phyloP scores from a whole-genome alignment of 495 filamentous ascomycete genomes.

The Penicillium egyptiacum region DNA sequence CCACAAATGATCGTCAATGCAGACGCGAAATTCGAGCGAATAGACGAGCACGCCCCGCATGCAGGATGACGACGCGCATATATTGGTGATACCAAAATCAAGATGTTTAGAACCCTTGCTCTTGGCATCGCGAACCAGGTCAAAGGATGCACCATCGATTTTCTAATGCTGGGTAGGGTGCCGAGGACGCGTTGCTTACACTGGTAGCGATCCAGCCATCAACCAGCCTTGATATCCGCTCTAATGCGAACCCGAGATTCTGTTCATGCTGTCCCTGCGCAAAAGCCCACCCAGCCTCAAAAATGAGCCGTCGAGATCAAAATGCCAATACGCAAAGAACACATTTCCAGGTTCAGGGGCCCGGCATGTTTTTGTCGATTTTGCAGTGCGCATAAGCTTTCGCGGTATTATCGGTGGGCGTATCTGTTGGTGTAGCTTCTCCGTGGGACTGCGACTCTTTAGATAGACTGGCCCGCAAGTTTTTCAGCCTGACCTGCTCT shows the following conservation, averaged over 20 bases:
- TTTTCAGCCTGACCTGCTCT: constrained; percentile 1
- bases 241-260: not conserved
- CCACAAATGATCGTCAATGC: constrained; percentile 5
- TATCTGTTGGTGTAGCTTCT: not conserved
- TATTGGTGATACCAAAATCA: not conserved
- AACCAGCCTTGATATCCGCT: not conserved
- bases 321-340: not conserved
- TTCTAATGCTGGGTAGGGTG: not conserved
- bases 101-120: not conserved
- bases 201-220: not conserved
- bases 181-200: not conserved
- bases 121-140: not conserved
- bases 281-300: not conserved
- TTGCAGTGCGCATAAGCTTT: not conserved
- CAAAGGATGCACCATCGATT: not conserved
- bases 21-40: not conserved
- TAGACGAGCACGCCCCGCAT: not conserved
- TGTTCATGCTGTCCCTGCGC: not conserved
- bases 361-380: not conserved
- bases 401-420: not conserved
- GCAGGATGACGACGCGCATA: constrained; percentile 3
- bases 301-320: not conserved
- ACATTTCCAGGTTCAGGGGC: not conserved
- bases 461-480: not conserved
- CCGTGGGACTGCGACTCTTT: not conserved